Evolutionary conservation across 306 rosid genomes (phyloP).

Genomic region (Quercus alba): DNA sequence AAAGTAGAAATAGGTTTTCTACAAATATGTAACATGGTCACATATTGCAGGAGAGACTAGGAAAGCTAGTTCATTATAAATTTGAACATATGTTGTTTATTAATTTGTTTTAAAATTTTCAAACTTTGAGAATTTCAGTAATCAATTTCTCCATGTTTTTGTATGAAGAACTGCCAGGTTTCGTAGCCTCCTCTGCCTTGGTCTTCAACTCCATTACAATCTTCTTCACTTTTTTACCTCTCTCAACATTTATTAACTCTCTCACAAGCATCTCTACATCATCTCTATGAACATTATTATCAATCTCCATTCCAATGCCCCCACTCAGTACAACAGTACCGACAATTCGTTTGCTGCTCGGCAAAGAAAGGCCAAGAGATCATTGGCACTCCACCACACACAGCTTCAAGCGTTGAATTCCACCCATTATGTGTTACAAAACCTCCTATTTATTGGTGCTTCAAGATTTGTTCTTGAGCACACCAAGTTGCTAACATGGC

Average conservation of each 20-base stretch:
- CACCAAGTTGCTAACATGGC: conserved; percentile 43
- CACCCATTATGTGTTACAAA: conserved; percentile 29
- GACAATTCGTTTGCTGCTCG: conserved; percentile 28
- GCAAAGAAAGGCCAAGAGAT: background rate
- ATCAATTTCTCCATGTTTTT: conserved; percentile 33
- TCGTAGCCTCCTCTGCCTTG: conserved; percentile 27
- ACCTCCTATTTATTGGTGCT: conserved; percentile 39
- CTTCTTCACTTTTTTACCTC: conserved; percentile 36
- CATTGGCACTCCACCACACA: too few species aligned
- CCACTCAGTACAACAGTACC: conserved; percentile 35
- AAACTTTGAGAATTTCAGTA: conserved; percentile 10
- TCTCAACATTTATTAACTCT: conserved; percentile 35
- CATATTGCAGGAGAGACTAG: too few species aligned
- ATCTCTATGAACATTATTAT: conserved; percentile 34
- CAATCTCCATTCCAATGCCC: conserved; percentile 38
- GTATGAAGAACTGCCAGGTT: conserved; percentile 25
- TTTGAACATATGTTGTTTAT: too few species aligned
- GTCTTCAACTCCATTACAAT: conserved; percentile 33
- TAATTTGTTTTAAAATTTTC: too few species aligned
- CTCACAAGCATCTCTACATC: conserved; percentile 39
- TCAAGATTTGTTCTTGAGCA: conserved; percentile 47
- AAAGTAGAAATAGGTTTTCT: too few species aligned
- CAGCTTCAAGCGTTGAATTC: too few species aligned
- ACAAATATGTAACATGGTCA: too few species aligned
- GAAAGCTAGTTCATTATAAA: too few species aligned